Percentiles rank a stretch among this genome's conserved stretches.
Conservation (phyloP, 2,329 filamentous ascomycete genomes). For the Davidsoniella eucalypti region DNA sequence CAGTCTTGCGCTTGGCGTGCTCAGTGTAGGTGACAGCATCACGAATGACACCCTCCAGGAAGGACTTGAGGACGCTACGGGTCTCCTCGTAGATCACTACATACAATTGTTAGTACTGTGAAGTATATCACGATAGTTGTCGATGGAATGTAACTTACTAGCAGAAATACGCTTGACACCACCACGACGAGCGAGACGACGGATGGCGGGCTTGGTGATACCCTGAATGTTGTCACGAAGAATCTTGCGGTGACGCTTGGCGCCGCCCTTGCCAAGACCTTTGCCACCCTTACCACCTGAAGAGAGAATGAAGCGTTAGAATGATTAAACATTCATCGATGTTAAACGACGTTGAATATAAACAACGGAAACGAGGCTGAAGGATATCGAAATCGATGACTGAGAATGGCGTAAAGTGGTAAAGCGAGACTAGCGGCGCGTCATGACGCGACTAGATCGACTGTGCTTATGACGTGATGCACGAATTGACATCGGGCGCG, state of each 20-base stretch:
- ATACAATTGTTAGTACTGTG: not conserved
- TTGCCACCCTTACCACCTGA: constrained; percentile 82
- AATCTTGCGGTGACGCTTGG: constrained; percentile 99
- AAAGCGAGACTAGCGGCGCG: constrained; percentile 3
- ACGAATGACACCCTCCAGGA: constrained; percentile 62
- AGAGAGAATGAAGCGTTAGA: constrained; percentile 5
- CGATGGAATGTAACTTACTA: constrained; percentile 21
- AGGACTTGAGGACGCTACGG: constrained; percentile 61
- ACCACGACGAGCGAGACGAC: constrained; percentile 95
- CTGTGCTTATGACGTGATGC: too few relatives aligned
- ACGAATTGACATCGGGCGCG: too few relatives aligned
- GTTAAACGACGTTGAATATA: too few relatives aligned
- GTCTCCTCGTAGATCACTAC: constrained; percentile 64
- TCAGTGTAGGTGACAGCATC: constrained; percentile 65
- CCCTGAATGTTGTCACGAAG: constrained; percentile 99
- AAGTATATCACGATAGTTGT: not conserved
- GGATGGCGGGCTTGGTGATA: constrained; percentile 97
- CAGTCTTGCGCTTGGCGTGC: constrained; percentile 69
- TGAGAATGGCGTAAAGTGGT: not conserved
- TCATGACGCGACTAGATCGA: not conserved
- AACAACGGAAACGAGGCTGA: too few relatives aligned
- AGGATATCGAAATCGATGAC: not conserved
- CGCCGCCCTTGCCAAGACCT: constrained; percentile 94
- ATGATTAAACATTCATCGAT: not conserved
- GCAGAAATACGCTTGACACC: constrained; percentile 99